Conservation (phyloP, 257 asterid species). For the Apocynum venetum region DNA sequence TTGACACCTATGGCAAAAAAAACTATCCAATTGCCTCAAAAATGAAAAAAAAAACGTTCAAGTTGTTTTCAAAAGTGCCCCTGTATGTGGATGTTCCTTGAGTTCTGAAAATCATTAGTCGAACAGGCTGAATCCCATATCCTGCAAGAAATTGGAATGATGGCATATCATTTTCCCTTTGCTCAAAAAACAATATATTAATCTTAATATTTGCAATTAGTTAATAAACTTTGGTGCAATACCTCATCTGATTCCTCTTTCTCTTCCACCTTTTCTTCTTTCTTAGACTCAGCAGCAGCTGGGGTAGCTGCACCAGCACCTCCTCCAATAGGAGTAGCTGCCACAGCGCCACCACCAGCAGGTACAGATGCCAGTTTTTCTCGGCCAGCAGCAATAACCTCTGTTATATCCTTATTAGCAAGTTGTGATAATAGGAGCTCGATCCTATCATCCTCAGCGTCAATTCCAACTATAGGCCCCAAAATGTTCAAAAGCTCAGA, state of each 20-base stretch:
- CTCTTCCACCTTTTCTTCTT: constrained; percentile 22
- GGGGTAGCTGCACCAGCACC: constrained; percentile 14
- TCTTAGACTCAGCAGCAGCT: constrained; percentile 11
- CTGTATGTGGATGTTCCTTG: not conserved
- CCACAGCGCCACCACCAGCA: constrained; percentile 25
- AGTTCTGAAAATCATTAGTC: constrained; percentile 6
- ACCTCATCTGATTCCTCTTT: constrained; percentile 28
- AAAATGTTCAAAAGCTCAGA: not conserved
- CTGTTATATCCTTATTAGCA: constrained; percentile 25
- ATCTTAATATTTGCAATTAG: too few species aligned
- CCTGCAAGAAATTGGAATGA: constrained; percentile 15
- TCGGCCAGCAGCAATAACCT: constrained; percentile 30
- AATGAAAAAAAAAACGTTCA: not conserved
- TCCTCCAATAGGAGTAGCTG: constrained; percentile 11
- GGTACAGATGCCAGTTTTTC: constrained; percentile 28
- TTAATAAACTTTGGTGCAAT: not conserved
- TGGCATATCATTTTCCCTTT: not conserved
- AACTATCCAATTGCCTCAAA: not conserved
- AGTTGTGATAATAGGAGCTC: constrained; percentile 26
- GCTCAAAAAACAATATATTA: not conserved
- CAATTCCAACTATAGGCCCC: constrained; percentile 23
- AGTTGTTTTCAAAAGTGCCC: not conserved
- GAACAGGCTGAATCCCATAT: constrained; percentile 25
- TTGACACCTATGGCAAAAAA: not conserved
- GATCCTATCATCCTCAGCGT: constrained; percentile 22